Base-by-base conservation (phyloP, 768 basidiomycete genomes). In the Hygrophoropsis aurantiaca region DNA sequence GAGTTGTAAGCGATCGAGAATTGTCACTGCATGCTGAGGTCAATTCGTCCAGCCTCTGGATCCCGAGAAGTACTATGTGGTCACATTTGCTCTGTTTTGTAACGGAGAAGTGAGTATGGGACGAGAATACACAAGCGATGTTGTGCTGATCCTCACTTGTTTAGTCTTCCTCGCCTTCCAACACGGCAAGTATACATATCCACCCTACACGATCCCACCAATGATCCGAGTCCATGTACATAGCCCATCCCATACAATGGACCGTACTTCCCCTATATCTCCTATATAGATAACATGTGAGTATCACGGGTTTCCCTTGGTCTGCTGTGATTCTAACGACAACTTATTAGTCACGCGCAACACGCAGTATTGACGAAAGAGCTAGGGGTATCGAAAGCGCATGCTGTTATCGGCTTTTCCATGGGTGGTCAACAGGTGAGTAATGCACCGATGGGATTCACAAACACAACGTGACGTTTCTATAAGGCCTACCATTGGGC, bases 81-180 rank as follows among this genome's bases (percentile, higher is more conserved):
- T 81, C 10, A 78, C 79, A 3, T 78, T 81, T 52, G 78, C 76
- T 0, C 59, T 81, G 25, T 82, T 81, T 54, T 79, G 74, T 33
- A 79, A 79, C 49, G 80, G 81, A 59, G 80, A 82, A 72, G 80
- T 79, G 46, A 26, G 69, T 45, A 15, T 80, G n/a, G n/a, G 24
- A 19, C 20, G 21, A 21, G 36, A 32, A n/a, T 11, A 25, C 20
- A 13, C 24, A 37, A 27, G n/a, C 25, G 32, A 30, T 10, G 24
- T 13, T 25, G 7, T 30, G 11, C 47, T 46, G n/a, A 34, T 18
- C 24, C 16, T 25, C 32, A 3, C 36, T 27, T 10, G 2, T 27
- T 11, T 47, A 61, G 60, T 64, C 60, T 10, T 59, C 59, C 26
- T 65, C 62, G 3, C 63, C 58, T 2, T 63, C 61, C 13, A 65